Conservation (phyloP, 139 green algal genomes). For the Haematococcus sp. region DNA sequence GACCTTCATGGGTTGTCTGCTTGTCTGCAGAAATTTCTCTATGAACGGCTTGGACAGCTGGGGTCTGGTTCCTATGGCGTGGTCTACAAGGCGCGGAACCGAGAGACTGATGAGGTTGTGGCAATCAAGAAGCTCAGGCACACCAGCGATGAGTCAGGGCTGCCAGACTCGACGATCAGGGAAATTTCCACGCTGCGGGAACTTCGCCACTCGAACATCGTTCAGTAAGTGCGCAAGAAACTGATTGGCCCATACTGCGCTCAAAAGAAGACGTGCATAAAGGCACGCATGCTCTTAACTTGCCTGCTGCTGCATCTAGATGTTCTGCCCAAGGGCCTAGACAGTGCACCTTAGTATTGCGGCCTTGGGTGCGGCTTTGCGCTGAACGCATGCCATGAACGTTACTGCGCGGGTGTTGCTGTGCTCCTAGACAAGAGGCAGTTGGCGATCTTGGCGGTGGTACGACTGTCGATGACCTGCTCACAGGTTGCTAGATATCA, state of each 20-base stretch:
- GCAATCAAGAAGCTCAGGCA: slow-evolving; percentile 91
- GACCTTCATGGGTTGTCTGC: background rate
- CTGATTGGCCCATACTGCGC: background rate
- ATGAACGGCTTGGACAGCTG: slow-evolving; percentile 11
- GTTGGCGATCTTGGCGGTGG: too few species aligned
- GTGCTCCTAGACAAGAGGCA: too few species aligned
- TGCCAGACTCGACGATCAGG: slow-evolving; percentile 66
- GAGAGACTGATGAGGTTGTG: slow-evolving; percentile 56
- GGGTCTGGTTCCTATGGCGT: slow-evolving; percentile 31
- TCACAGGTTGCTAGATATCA: slow-evolving; percentile 62
- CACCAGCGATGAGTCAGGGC: slow-evolving; percentile 53
- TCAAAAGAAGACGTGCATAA: too few species aligned
- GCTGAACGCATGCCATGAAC: background rate
- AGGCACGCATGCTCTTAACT: too few species aligned
- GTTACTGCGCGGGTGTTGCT: too few species aligned
- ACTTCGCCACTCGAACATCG: slow-evolving; percentile 42
- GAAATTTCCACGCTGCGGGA: slow-evolving; percentile 80
- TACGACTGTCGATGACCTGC: background rate
- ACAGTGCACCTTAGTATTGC: too few species aligned
- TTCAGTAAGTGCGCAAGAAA: slow-evolving; percentile 3
- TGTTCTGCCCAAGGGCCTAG: too few species aligned
- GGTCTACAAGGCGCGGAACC: slow-evolving; percentile 58
- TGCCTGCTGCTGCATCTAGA: too few species aligned
- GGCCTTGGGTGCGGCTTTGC: too few species aligned
- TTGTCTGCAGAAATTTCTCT: slow-evolving; percentile 2